Conservation (phyloP, 441 rosid species). For the Syzygium malaccense region DNA sequence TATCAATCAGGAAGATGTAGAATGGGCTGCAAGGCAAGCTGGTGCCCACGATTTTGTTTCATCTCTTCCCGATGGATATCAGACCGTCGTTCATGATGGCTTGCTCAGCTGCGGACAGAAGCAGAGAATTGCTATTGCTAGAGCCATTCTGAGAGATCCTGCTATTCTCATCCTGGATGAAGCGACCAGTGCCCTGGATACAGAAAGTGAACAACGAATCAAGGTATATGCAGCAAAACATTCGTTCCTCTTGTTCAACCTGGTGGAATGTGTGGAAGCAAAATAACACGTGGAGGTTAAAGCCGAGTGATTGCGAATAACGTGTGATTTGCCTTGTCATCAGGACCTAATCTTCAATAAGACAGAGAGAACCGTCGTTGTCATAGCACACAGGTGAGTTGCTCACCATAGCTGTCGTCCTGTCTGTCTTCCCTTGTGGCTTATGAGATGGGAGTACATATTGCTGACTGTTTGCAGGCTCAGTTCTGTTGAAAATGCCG, state of each 20-base stretch:
- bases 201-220: slow-evolving; percentile 29
- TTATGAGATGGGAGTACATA: not conserved
- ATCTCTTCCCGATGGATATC: slow-evolving; percentile 32
- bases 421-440: not conserved
- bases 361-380: slow-evolving; percentile 18
- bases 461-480: slow-evolving; percentile 13
- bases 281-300: not conserved
- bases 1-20: slow-evolving; percentile 18
- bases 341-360: not conserved
- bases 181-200: slow-evolving; percentile 37
- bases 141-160: slow-evolving; percentile 36
- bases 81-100: slow-evolving; percentile 23
- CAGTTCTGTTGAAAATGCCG: slow-evolving; percentile 16
- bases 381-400: slow-evolving; percentile 29
- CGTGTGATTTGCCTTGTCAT: not conserved
- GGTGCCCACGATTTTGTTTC: slow-evolving; percentile 33
- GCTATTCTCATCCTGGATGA: slow-evolving; percentile 32
- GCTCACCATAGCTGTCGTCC: not conserved
- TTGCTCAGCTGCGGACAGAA: slow-evolving; percentile 39
- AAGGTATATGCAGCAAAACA: slow-evolving; percentile 6
- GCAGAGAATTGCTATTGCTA: slow-evolving; percentile 34
- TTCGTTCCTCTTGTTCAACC: not conserved
- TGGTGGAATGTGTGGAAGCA: not conserved
- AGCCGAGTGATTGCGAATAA: not conserved
- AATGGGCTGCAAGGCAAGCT: slow-evolving; percentile 31